Percentiles rank a stretch among this genome's conserved stretches.
Conservation (phyloP, 1,139 yeast species). For the Kurtzmaniella quercitrusa region DNA sequence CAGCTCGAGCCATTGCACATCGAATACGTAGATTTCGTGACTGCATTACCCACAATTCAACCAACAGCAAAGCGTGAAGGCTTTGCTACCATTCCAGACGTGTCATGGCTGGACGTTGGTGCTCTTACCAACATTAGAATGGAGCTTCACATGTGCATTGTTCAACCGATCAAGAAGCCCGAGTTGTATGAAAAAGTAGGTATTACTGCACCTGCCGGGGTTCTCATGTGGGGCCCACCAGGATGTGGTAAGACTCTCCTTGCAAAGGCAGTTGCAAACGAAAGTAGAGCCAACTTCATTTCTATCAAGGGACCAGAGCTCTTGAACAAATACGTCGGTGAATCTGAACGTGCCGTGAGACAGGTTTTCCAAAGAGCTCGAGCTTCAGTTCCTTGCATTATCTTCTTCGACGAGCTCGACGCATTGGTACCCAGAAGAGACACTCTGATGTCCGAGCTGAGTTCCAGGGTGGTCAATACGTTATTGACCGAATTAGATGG, state of each 20-base stretch:
- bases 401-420: conserved; percentile 93
- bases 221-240: conserved; percentile 98
- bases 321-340: conserved; percentile 93
- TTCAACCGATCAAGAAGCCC: conserved; percentile 92
- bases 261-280: conserved; percentile 97
- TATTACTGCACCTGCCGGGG: conserved; percentile 96
- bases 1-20: conserved; percentile 76
- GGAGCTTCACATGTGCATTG: conserved; percentile 95
- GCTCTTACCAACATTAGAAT: conserved; percentile 77
- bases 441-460: conserved; percentile 79
- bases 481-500: conserved; percentile 93
- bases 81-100: conserved; percentile 97
- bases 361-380: conserved; percentile 93
- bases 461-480: conserved; percentile 93
- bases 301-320: conserved; percentile 95
- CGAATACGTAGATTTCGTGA: conserved; percentile 70
- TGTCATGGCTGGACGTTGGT: conserved; percentile 93
- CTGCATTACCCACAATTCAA: conserved; percentile 88
- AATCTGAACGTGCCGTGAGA: conserved; percentile 89
- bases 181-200: conserved; percentile 88
- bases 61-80: conserved; percentile 99
- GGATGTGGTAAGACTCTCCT: conserved; percentile 96
- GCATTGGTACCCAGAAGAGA: conserved; percentile 95
- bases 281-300: conserved; percentile 91
- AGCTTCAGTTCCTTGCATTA: conserved; percentile 92